Conservation (phyloP, 2,329 filamentous ascomycete genomes). For the Monosporascus sp. region DNA sequence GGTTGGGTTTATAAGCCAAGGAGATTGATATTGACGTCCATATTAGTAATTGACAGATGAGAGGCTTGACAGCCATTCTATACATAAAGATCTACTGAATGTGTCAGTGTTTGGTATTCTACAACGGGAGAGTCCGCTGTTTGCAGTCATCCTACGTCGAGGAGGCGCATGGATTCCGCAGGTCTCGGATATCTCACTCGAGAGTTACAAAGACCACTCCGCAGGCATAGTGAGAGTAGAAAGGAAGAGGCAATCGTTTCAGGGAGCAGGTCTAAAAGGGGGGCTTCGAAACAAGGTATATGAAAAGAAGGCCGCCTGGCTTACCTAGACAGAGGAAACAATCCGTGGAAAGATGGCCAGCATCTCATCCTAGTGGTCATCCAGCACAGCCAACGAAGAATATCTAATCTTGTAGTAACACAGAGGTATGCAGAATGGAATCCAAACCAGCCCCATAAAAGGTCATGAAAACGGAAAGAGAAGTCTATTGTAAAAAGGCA, state of each 20-base stretch:
- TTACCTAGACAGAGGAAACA: constrained; percentile 26
- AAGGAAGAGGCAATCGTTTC: constrained; percentile 15
- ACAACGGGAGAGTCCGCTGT: constrained; percentile 10
- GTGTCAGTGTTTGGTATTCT: constrained; percentile 18
- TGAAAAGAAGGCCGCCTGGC: constrained; percentile 14
- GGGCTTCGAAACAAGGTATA: constrained; percentile 16
- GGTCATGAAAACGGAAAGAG: not conserved
- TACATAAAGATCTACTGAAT: constrained; percentile 18
- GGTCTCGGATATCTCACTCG: constrained; percentile 10
- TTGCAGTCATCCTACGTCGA: constrained; percentile 8
- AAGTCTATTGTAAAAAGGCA: not conserved
- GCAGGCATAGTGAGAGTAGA: not conserved
- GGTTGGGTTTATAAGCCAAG: constrained; percentile 12
- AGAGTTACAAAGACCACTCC: constrained; percentile 7
- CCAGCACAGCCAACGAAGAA: constrained; percentile 21
- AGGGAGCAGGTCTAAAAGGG: constrained; percentile 9
- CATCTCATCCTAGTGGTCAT: constrained; percentile 26
- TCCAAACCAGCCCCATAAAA: not conserved
- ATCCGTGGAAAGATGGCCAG: constrained; percentile 23
- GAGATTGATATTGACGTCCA: constrained; percentile 21
- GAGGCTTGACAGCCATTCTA: constrained; percentile 27
- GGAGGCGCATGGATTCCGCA: constrained; percentile 15
- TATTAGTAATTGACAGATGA: constrained; percentile 19
- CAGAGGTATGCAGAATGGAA: not conserved
- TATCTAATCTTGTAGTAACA: constrained; percentile 1